A percentile compares a stretch with the other conserved stretches of the same genome.
Conservation (phyloP, 495 filamentous ascomycete species). For the Podospora conica region DNA sequence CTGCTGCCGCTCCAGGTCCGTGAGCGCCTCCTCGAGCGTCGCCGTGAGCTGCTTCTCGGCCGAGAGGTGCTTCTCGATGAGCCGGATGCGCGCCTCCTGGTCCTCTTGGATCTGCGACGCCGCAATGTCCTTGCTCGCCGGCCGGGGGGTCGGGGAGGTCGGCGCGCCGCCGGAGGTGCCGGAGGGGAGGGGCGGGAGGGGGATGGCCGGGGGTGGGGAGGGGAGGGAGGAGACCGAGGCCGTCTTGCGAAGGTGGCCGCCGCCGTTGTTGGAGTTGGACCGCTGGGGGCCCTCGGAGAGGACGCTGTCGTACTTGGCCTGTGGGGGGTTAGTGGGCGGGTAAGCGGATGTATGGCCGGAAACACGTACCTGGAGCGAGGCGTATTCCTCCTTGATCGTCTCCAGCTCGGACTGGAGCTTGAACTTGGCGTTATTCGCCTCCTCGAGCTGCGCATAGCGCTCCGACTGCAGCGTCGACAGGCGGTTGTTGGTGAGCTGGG, state of each 20-base stretch:
- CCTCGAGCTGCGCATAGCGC: conserved; percentile 54
- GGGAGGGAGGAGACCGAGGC: conserved; percentile 76
- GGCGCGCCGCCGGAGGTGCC: conserved; percentile 35
- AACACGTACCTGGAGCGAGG: conserved; percentile 58
- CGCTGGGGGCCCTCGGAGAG: conserved; percentile 49
- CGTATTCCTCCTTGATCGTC: conserved; percentile 55
- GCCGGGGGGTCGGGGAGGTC: conserved; percentile 50
- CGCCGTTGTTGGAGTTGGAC: conserved; percentile 59
- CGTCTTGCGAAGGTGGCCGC: conserved; percentile 73
- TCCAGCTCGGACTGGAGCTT: conserved; percentile 52
- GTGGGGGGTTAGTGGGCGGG: conserved; percentile 26
- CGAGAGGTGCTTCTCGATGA: conserved; percentile 93
- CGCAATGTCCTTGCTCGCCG: conserved; percentile 75
- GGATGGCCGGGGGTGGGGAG: conserved; percentile 83
- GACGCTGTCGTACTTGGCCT: conserved; percentile 55
- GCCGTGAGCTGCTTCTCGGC: conserved; percentile 95
- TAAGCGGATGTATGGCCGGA: neutral
- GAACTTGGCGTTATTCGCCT: conserved; percentile 46
- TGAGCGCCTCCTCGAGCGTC: conserved; percentile 90
- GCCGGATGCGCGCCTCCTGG: conserved; percentile 87
- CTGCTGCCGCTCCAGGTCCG: conserved; percentile 81
- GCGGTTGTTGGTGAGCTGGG: conserved; percentile 73
- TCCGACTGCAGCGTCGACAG: conserved; percentile 67
- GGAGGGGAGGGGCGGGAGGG: conserved; percentile 82
- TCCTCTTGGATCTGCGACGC: conserved; percentile 73